Percentiles rank a stretch among this genome's conserved stretches.
Conservation (phyloP, 1,284 basidiomycete genomes). For the Leccinum subrobustum region DNA sequence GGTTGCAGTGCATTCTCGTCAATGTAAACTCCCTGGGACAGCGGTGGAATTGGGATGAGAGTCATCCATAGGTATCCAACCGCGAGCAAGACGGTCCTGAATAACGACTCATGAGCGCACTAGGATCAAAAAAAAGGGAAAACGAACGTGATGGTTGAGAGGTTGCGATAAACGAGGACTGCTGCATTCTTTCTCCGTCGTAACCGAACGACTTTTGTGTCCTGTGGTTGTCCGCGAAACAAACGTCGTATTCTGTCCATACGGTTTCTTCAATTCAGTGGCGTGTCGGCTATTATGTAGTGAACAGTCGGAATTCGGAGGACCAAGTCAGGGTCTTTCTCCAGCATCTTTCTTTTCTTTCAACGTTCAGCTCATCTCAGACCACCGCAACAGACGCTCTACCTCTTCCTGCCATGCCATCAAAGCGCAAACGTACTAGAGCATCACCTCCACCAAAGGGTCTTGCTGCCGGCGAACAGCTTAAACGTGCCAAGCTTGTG, state of each 20-base stretch:
- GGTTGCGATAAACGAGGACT: conserved; percentile 20
- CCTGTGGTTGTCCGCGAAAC: conserved; percentile 15
- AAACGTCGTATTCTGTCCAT: conserved; percentile 26
- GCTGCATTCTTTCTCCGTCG: conserved; percentile 28
- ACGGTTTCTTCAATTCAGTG: not conserved
- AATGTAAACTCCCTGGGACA: conserved; percentile 76
- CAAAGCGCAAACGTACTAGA: conserved; percentile 58
- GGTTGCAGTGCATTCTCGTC: conserved; percentile 95
- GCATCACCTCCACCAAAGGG: conserved; percentile 48
- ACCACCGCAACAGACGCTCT: conserved; percentile 1
- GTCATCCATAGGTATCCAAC: conserved; percentile 76
- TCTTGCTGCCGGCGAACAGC: conserved; percentile 55
- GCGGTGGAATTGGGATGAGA: conserved; percentile 59
- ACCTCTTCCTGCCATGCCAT: conserved; percentile 42
- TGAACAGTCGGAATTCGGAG: conserved; percentile 28
- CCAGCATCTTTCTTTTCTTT: conserved; percentile 16
- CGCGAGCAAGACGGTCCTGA: conserved; percentile 55
- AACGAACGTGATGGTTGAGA: conserved; percentile 35
- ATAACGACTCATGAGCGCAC: not conserved
- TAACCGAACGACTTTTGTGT: conserved; percentile 21
- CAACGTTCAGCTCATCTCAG: conserved; percentile 8
- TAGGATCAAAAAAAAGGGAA: not conserved
- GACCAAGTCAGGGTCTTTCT: conserved; percentile 20
- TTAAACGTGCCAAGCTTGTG: conserved; percentile 55
- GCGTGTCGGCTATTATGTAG: not conserved